These are phyloP conservation scores for Debaryomyces sp. DNA, from an alignment of 1,139 yeast genomes.

Conservation along the genomic window DNA sequence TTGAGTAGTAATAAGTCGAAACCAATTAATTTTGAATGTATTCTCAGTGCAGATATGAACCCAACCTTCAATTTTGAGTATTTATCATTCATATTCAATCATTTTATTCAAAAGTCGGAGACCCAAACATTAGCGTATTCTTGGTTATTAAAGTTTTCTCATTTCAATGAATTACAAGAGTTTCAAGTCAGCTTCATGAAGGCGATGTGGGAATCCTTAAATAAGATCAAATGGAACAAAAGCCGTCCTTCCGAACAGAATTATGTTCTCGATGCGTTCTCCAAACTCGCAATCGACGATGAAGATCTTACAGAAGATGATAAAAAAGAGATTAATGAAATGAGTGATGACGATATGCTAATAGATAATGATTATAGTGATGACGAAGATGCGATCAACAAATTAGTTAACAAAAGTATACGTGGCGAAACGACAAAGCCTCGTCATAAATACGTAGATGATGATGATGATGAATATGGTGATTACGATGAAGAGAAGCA, in stretches of 20 bases:
- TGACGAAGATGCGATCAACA: conserved; percentile 15
- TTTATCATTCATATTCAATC: conserved; percentile 67
- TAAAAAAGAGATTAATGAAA: conserved; percentile 13
- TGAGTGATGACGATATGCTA: conserved; percentile 14
- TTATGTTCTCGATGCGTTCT: conserved; percentile 30
- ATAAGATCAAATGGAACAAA: conserved; percentile 51
- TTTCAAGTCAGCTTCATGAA: conserved; percentile 58
- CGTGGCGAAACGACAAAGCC: background rate
- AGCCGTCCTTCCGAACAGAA: conserved; percentile 18
- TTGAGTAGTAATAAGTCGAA: conserved; percentile 13
- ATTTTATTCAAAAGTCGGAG: conserved; percentile 23
- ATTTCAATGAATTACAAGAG: conserved; percentile 38
- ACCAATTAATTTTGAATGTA: conserved; percentile 39
- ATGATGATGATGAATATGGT: conserved; percentile 21
- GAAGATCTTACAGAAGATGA: conserved; percentile 21
- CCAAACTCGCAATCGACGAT: conserved; percentile 31
- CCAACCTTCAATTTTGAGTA: conserved; percentile 67
- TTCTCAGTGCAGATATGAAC: conserved; percentile 53
- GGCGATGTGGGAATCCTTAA: conserved; percentile 63
- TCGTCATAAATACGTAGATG: conserved; percentile 15
- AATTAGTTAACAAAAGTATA: background rate
- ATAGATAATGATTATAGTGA: conserved; percentile 10
- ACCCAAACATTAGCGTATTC: conserved; percentile 47
- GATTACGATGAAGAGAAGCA: conserved; percentile 20
- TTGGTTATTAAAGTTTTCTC: conserved; percentile 61